phyloP scores from a whole-genome alignment of 192 early-diverging fungal species.

The Backusella tuberculispora region DNA sequence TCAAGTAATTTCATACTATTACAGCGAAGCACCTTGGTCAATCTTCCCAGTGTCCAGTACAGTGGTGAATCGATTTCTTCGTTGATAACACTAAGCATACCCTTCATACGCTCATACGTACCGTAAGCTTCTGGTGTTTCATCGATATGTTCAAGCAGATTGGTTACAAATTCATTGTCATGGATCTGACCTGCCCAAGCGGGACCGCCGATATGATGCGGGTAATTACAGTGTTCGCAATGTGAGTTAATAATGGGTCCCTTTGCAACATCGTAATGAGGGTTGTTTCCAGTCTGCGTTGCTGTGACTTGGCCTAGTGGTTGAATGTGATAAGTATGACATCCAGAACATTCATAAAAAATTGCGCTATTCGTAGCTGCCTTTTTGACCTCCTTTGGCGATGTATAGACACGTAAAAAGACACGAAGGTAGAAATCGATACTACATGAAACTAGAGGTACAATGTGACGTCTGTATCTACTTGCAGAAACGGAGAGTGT shows the following conservation, averaged over 20 bases:
- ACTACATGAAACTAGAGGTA: slow-evolving; percentile 88
- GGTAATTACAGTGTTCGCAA: slow-evolving; percentile 79
- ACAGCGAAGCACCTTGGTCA: slow-evolving; percentile 75
- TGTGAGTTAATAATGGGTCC: slow-evolving; percentile 61
- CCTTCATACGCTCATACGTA: slow-evolving; percentile 86
- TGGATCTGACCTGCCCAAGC: slow-evolving; percentile 88
- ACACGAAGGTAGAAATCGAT: slow-evolving; percentile 98
- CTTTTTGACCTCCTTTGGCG: slow-evolving; percentile 74
- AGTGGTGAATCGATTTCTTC: slow-evolving; percentile 81
- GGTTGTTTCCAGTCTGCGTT: slow-evolving; percentile 53
- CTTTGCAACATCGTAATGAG: slow-evolving; percentile 65
- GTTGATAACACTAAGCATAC: slow-evolving; percentile 90
- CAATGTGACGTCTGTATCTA: slow-evolving; percentile 82
- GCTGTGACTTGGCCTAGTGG: slow-evolving; percentile 67
- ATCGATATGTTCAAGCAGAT: slow-evolving; percentile 79
- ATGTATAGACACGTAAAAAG: slow-evolving; percentile 88
- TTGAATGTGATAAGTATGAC: slow-evolving; percentile 73
- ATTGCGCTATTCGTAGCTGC: slow-evolving; percentile 79
- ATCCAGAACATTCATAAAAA: slow-evolving; percentile 87
- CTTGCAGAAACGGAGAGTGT: slow-evolving; percentile 82
- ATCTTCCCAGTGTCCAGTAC: slow-evolving; percentile 74
- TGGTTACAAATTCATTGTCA: slow-evolving; percentile 77
- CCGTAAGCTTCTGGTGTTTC: slow-evolving; percentile 62
- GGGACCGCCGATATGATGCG: slow-evolving; percentile 88
- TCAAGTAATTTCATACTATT: slow-evolving; percentile 70